Evolutionary conservation across 73 alveolate species (phyloP), one percentile per base, ranked within the genome.

Genomic region (Diophrys appendiculata): DNA sequence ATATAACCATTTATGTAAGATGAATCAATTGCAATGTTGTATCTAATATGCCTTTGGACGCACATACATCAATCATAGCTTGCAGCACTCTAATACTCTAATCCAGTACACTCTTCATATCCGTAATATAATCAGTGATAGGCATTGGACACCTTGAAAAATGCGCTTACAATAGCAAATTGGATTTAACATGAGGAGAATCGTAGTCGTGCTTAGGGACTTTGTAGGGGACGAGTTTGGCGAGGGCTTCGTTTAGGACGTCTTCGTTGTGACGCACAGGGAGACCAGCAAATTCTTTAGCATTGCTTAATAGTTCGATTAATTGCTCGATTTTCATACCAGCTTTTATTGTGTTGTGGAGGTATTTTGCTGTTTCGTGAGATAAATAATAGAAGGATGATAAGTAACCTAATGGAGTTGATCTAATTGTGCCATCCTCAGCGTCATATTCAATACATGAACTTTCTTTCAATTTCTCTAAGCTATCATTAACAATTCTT

Each of bases 191-290:
- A 74, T 92, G 89, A 0, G 99, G 97, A 68, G 91, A 88, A 23
- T 91, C 98, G 73, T 90, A 81, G 73, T 90, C 94, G 55, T 90
- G 89, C 82, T 91, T 89, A 22, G 97, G 95, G 26, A 90, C 95
- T 81, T 81, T 86, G 53, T 94, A 77, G 3, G 99, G 99, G 53
- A 97, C 91, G 67, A 95, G 87, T 33, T 86, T 89, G n/a, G 99
- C 93, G 70, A 97, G 91, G 52, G 97, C 98, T 73, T 94, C 99
- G 81, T 97, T 97, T 64, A 95, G 91, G 74, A 81, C 91, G 68
- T 97, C 99, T 95, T 97, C 99, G 30, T 97, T 97, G 83, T 97
- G 99, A 68, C 99, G 87, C 0, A 97, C 99, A 0, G 99, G 99
- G 34, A 97, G 95, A 56, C 96, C 99, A 22, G 88, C 83, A 77